Conservation (phyloP, 139 green algal species). For the Ulvella scutata region DNA sequence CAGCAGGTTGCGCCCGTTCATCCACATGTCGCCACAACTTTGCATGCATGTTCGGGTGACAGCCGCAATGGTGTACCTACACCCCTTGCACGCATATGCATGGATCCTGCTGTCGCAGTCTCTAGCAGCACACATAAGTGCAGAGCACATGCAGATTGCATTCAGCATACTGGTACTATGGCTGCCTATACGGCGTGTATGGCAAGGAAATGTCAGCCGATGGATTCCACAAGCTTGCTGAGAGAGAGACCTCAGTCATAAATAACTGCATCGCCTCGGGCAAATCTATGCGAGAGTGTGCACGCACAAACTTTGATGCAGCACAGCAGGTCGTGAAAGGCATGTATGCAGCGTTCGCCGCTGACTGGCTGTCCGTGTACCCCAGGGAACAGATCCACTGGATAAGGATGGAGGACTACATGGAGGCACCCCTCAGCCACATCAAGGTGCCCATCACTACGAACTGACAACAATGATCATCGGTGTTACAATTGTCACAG, state of each 20-base stretch:
- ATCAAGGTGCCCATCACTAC: neutral
- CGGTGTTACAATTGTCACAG: too few relatives aligned
- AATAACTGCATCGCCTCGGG: neutral
- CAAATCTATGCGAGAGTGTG: neutral
- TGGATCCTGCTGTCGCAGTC: too few relatives aligned
- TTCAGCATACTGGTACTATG: slow-evolving; percentile 3
- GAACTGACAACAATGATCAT: too few relatives aligned
- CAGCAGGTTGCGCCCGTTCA: too few relatives aligned
- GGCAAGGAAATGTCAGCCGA: neutral
- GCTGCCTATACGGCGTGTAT: slow-evolving; percentile 1
- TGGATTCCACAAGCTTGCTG: slow-evolving; percentile 1
- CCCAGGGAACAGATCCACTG: neutral
- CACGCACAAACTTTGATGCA: neutral
- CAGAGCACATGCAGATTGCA: too few relatives aligned
- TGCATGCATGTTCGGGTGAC: too few relatives aligned
- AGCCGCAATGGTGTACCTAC: too few relatives aligned
- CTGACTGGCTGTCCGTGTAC: neutral
- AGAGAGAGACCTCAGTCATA: neutral
- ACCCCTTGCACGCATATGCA: too few relatives aligned
- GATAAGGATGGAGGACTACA: neutral
- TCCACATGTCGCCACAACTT: too few relatives aligned
- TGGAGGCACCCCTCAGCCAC: neutral
- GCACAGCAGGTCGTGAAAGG: slow-evolving; percentile 6
- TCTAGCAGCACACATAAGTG: too few relatives aligned
- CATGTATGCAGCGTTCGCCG: neutral